A percentile compares a stretch with the other conserved stretches of the same genome.
Evolutionary conservation across 768 basidiomycete genomes (phyloP).

Genomic region (Russula abietina): DNA sequence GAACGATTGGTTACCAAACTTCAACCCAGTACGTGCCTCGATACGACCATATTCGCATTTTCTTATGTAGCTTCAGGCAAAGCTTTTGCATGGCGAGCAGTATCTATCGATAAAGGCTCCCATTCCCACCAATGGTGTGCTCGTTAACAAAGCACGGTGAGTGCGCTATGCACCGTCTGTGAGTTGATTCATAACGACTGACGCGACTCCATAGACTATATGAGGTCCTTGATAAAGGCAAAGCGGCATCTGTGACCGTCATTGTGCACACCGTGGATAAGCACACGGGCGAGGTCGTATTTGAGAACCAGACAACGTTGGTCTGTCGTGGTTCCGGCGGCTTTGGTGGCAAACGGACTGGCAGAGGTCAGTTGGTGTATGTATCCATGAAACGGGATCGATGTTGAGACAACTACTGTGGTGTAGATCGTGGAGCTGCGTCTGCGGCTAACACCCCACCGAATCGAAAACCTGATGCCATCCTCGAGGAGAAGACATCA

Average conservation of each 20-base stretch:
- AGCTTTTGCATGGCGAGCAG: constrained; percentile 97
- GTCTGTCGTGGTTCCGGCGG: constrained; percentile 95
- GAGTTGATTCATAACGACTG: background rate
- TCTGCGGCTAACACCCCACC: constrained; percentile 78
- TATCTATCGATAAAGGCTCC: constrained; percentile 82
- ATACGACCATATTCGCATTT: constrained; percentile 4
- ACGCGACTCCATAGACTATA: constrained; percentile 43
- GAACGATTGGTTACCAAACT: constrained; percentile 90
- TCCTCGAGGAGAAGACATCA: constrained; percentile 83
- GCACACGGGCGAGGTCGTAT: constrained; percentile 68
- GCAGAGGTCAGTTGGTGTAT: constrained; percentile 53
- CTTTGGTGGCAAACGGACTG: constrained; percentile 85
- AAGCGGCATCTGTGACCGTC: constrained; percentile 83
- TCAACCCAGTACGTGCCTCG: constrained; percentile 66
- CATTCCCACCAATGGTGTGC: constrained; percentile 77
- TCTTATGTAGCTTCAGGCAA: constrained; percentile 49
- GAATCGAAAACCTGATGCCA: constrained; percentile 75
- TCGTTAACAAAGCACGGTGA: constrained; percentile 69
- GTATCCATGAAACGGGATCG: background rate
- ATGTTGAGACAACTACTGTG: background rate
- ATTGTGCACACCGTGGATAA: constrained; percentile 79
- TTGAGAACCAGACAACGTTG: constrained; percentile 88
- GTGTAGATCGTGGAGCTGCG: constrained; percentile 80
- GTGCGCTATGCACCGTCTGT: constrained; percentile 24
- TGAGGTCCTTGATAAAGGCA: constrained; percentile 86